Evolutionary conservation across 1,139 yeast genomes (phyloP).

Genomic region (Sugiyamaella japonica): DNA sequence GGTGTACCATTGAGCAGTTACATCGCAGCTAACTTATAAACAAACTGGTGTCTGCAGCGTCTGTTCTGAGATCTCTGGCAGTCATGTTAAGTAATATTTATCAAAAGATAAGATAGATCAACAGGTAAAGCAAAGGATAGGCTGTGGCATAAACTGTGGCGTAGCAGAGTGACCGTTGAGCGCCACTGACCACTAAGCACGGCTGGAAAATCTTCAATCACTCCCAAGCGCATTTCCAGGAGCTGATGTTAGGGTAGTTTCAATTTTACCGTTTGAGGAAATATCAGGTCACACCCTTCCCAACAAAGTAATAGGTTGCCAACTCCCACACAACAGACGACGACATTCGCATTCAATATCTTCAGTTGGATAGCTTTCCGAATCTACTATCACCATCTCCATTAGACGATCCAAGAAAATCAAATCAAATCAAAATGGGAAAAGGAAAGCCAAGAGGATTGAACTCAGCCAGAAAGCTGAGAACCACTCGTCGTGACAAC

Average conservation of each 20-base stretch:
- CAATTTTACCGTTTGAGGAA: not conserved
- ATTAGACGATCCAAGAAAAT: slow-evolving; percentile 10
- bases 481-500: slow-evolving; percentile 99
- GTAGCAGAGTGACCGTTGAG: too few species aligned
- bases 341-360: slow-evolving; percentile 2
- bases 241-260: not conserved
- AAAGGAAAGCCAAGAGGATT: slow-evolving; percentile 97
- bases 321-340: not conserved
- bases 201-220: too few species aligned
- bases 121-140: too few species aligned
- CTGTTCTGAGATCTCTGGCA: too few species aligned
- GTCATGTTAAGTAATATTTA: too few species aligned
- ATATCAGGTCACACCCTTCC: not conserved
- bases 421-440: slow-evolving; percentile 59
- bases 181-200: too few species aligned
- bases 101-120: too few species aligned
- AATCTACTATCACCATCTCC: slow-evolving; percentile 13
- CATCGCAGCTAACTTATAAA: too few species aligned
- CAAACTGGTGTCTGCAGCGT: too few species aligned
- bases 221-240: too few species aligned
- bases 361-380: slow-evolving; percentile 6
- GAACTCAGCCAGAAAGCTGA: slow-evolving; percentile 99
- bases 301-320: not conserved
- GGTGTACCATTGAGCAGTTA: too few species aligned
- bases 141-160: too few species aligned